Evolutionary conservation across 495 filamentous ascomycete genomes (phyloP).

Genomic region (Penicilliopsis zonata): DNA sequence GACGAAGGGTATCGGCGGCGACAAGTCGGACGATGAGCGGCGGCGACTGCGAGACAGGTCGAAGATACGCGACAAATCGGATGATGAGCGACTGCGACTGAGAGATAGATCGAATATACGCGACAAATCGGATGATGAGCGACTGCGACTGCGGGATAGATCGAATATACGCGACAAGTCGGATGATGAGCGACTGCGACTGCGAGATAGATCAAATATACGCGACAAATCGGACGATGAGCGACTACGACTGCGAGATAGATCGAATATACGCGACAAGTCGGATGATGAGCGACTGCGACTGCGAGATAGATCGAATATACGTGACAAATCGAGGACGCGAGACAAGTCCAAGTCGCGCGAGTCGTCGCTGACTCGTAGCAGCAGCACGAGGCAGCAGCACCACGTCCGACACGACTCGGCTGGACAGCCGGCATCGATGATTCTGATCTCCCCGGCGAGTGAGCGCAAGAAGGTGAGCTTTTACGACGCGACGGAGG

Average conservation of each 20-base stretch:
- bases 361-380: no score
- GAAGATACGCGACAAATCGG: conserved; percentile 5
- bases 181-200: conserved; percentile 1
- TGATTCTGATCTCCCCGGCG: conserved; percentile 20
- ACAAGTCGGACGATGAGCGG: conserved; percentile 2
- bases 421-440: conserved; percentile 6
- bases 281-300: not conserved
- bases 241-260: conserved; percentile 6
- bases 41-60: conserved; percentile 9
- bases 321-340: no score
- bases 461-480: conserved; percentile 37
- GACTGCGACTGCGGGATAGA: no score
- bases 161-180: no score
- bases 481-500: conserved; percentile 63
- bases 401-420: conserved; percentile 17
- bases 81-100: not conserved
- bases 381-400: not conserved
- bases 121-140: no score
- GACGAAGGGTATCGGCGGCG: conserved; percentile 1
- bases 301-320: no score
- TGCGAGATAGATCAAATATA: conserved; percentile 14
- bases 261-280: conserved; percentile 8
- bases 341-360: not conserved
- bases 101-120: no score
- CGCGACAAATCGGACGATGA: conserved; percentile 3